Evolutionary conservation across 2,329 filamentous ascomycete genomes (phyloP), one percentile per base, ranked within the genome.

Genomic region (Didymella segeticola): DNA sequence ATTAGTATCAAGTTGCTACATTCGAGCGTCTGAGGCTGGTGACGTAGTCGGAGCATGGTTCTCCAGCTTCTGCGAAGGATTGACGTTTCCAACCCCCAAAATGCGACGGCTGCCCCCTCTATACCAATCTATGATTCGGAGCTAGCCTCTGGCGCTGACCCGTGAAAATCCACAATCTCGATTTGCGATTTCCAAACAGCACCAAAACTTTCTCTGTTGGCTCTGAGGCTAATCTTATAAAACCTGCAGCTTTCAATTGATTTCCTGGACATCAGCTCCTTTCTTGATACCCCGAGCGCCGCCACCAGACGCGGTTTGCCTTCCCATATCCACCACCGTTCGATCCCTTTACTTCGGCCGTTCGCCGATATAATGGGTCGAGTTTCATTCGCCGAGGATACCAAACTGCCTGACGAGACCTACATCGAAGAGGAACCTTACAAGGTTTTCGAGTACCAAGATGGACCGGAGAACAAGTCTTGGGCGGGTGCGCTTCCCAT

Each of bases 401-500:
- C 76, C 73, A 78, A 79, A 73, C 66, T 76, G 69, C 71, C 76
- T 68, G 76, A 78, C 67, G 74, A 71, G 63, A 66, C 71, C 55
- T 67, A 72, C 58, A 69, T 75, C 83, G 84, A 86, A 67, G 85
- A 88, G 67, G 82, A 85, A 69, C 79, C 83, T 73, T 74, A 81
- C 58, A 79, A 81, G 61, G 82, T 87, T 67, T 97, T 93, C 86
- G 87, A 91, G 77, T 98, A 95, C 79, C 88, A 95, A 78, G 88
- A 84, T 70, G 78, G 77, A 51, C 80, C 87, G 57, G 88, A 92
- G 76, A 91, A 92, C 81, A 91, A 92, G 76, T 93, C 91, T 65
- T 96, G 95, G 95, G 95, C 93, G 69, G 91, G 93, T 73, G 90
- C 93, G 74, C 86, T 99, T 69, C 95, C 95, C 72, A 86, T 96